A percentile compares a stretch with the other conserved stretches of the same genome.
Conservation (phyloP, 257 asterid genomes). For the Solanum pimpinellifolium region DNA sequence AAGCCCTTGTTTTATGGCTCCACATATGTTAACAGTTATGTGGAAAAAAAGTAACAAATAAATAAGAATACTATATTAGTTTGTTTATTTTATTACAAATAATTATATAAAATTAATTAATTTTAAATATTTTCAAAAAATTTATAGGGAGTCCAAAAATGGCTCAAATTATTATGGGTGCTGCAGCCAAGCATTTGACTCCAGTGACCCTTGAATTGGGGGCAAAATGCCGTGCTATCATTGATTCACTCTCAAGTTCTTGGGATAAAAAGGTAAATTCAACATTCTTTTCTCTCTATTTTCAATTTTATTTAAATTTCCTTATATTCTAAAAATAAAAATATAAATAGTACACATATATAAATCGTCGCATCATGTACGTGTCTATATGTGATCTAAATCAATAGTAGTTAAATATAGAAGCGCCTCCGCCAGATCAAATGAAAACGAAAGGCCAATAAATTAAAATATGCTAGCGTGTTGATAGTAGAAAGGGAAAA, state of each 20-base stretch:
- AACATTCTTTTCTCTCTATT: neutral
- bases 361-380: too few species aligned
- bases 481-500: neutral
- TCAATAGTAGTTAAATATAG: too few species aligned
- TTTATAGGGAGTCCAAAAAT: slow-evolving; percentile 41
- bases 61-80: too few species aligned
- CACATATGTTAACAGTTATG: neutral
- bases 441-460: too few species aligned
- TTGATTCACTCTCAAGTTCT: slow-evolving; percentile 52
- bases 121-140: neutral
- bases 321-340: neutral
- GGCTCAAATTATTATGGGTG: slow-evolving; percentile 46
- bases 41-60: neutral
- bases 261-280: slow-evolving; percentile 38
- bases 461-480: neutral
- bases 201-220: slow-evolving; percentile 68
- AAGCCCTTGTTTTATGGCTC: neutral
- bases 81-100: too few species aligned
- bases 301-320: neutral
- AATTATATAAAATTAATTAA: too few species aligned
- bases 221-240: slow-evolving; percentile 74
- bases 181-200: slow-evolving; percentile 69
- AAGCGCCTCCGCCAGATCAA: neutral
- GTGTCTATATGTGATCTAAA: neutral
- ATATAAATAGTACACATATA: neutral